phyloP scores from a whole-genome alignment of 2,329 filamentous ascomycete genomes.

The Magnaporthiopsis rhizophila region DNA sequence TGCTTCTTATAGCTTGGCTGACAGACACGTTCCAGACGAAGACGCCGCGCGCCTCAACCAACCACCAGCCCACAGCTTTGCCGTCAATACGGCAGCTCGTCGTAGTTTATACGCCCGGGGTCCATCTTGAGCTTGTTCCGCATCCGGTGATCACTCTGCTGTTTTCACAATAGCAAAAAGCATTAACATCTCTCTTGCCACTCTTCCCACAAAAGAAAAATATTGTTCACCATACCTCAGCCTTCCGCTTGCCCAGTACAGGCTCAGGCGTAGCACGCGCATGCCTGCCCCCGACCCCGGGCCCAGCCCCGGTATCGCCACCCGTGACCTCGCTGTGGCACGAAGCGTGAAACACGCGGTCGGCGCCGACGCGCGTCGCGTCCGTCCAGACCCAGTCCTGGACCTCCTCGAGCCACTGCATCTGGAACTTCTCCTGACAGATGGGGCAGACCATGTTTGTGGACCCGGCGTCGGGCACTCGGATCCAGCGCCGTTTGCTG shows the following conservation, averaged over 20 bases:
- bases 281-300: neutral
- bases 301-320: constrained; percentile 9
- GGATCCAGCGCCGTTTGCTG: constrained; percentile 55
- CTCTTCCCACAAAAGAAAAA: neutral
- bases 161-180: neutral
- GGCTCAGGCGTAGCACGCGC: constrained; percentile 11
- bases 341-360: constrained; percentile 78
- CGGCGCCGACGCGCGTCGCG: constrained; percentile 67
- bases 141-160: neutral
- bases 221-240: constrained; percentile 8
- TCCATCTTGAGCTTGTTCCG: neutral
- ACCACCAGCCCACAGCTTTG: no score
- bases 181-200: neutral
- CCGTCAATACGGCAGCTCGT: constrained; percentile 3
- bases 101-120: neutral
- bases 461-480: constrained; percentile 67
- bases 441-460: constrained; percentile 81
- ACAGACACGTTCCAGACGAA: no score
- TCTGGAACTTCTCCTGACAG: constrained; percentile 91
- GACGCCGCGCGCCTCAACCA: no score
- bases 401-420: constrained; percentile 82
- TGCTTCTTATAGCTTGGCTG: no score
- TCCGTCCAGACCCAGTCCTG: constrained; percentile 98
- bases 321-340: constrained; percentile 73
- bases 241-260: constrained; percentile 14